These are phyloP conservation scores for Linnemannia exigua DNA, from an alignment of 192 early-diverging fungal species.

Conservation along the genomic window DNA sequence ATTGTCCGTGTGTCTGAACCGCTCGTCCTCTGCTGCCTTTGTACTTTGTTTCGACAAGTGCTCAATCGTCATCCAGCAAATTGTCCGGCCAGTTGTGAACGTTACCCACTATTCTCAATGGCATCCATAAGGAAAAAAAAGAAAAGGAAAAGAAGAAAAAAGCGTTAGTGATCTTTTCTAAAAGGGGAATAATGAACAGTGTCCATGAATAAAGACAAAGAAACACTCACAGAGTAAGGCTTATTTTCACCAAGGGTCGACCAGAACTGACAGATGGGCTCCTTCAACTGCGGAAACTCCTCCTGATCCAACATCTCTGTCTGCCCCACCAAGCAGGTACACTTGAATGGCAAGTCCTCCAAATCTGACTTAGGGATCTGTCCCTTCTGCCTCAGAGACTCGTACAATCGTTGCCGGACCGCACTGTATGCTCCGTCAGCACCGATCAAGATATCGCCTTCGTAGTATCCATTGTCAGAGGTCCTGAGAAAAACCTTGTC, in stretches of 20 bases:
- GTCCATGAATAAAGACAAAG: neutral
- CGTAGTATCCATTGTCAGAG: constrained; percentile 11
- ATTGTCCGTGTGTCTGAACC: neutral
- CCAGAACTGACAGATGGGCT: constrained; percentile 5
- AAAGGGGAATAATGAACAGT: neutral
- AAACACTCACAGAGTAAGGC: constrained; percentile 12
- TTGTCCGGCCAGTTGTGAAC: neutral
- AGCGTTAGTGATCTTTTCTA: too few species aligned
- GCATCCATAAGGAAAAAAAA: too few species aligned
- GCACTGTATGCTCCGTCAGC: constrained; percentile 45
- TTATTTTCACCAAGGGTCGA: constrained; percentile 11
- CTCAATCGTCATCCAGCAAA: constrained; percentile 26
- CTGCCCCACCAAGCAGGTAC: constrained; percentile 22
- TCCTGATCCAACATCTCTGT: constrained; percentile 5
- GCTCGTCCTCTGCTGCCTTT: neutral
- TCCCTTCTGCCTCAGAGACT: neutral
- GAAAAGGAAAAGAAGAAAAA: neutral
- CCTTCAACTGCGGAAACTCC: constrained; percentile 4
- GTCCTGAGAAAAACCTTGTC: constrained; percentile 24
- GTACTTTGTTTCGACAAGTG: neutral
- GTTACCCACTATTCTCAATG: constrained; percentile 21
- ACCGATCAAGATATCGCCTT: constrained; percentile 47
- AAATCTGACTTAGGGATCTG: neutral
- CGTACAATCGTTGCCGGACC: constrained; percentile 22
- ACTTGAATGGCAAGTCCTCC: neutral